Conservation (phyloP, 192 early-diverging fungal species). For the Coemansia guatemalensis region DNA sequence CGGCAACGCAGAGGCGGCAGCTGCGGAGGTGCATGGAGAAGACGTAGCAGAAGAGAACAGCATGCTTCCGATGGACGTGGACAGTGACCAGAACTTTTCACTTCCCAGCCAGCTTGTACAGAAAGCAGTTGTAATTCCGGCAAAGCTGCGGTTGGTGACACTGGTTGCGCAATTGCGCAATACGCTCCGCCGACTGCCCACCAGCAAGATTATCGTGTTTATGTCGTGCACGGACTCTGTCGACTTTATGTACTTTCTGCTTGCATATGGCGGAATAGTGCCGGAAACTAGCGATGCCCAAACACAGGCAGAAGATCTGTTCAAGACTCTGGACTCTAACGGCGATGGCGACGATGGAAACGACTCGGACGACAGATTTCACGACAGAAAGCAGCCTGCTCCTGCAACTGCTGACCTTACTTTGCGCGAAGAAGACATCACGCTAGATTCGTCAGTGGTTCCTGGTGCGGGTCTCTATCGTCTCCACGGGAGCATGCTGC, state of each 20-base stretch:
- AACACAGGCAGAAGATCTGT: constrained; percentile 55
- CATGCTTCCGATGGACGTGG: constrained; percentile 35
- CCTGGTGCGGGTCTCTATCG: constrained; percentile 72
- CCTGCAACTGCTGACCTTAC: constrained; percentile 17
- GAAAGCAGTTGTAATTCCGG: constrained; percentile 78
- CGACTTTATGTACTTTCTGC: constrained; percentile 89
- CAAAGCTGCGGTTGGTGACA: constrained; percentile 90
- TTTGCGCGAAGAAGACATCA: constrained; percentile 42
- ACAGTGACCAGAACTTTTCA: constrained; percentile 53
- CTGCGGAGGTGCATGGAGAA: constrained; percentile 29
- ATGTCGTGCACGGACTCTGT: constrained; percentile 90
- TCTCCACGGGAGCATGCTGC: constrained; percentile 87
- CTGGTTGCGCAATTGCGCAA: constrained; percentile 73
- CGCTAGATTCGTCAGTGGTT: constrained; percentile 58
- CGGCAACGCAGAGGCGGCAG: constrained; percentile 35
- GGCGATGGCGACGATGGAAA: constrained; percentile 21
- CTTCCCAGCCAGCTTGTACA: constrained; percentile 90
- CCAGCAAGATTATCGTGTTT: constrained; percentile 81
- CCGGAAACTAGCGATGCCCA: constrained; percentile 46
- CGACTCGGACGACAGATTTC: no score
- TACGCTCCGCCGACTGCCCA: constrained; percentile 38
- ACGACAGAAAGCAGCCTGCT: no score
- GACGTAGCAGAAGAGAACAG: constrained; percentile 17
- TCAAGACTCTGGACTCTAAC: constrained; percentile 25
- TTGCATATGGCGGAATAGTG: constrained; percentile 60